Evolutionary conservation across 805 yeast species (phyloP).

Genomic region (Metschnikowia reukaufii): DNA sequence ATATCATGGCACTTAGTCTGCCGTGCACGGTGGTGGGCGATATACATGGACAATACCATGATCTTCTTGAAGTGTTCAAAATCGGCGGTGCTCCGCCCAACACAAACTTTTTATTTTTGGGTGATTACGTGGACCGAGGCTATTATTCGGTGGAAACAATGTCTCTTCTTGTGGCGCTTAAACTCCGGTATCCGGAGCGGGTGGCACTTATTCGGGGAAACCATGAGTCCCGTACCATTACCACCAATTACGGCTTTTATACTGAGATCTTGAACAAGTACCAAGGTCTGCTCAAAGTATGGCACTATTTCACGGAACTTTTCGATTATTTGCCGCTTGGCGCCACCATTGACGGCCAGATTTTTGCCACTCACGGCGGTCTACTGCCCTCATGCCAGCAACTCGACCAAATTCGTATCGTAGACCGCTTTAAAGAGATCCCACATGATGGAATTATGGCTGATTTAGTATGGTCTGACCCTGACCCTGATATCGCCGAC

Average conservation of each 20-base stretch:
- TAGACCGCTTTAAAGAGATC: slow-evolving; percentile 90
- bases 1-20: slow-evolving; percentile 77
- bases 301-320: slow-evolving; percentile 87
- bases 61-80: slow-evolving; percentile 84
- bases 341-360: slow-evolving; percentile 74
- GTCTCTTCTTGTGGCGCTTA: slow-evolving; percentile 73
- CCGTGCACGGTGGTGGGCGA: slow-evolving; percentile 98
- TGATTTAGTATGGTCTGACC: slow-evolving; percentile 97
- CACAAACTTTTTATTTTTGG: slow-evolving; percentile 88
- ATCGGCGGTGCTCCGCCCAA: slow-evolving; percentile 94
- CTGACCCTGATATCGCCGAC: slow-evolving; percentile 71
- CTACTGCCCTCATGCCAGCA: slow-evolving; percentile 93
- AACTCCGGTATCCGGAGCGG: slow-evolving; percentile 82
- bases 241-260: slow-evolving; percentile 96
- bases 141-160: slow-evolving; percentile 93
- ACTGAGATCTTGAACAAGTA: slow-evolving; percentile 92
- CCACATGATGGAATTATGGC: slow-evolving; percentile 99
- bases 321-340: slow-evolving; percentile 78
- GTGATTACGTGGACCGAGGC: slow-evolving; percentile 97
- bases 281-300: slow-evolving; percentile 67
- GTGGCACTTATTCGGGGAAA: slow-evolving; percentile 87
- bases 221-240: slow-evolving; percentile 95
- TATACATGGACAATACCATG: slow-evolving; percentile 96
- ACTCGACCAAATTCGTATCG: slow-evolving; percentile 83
- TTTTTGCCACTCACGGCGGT: slow-evolving; percentile 97